Conservation (phyloP, 768 basidiomycete species). For the Cyathus striatus region DNA sequence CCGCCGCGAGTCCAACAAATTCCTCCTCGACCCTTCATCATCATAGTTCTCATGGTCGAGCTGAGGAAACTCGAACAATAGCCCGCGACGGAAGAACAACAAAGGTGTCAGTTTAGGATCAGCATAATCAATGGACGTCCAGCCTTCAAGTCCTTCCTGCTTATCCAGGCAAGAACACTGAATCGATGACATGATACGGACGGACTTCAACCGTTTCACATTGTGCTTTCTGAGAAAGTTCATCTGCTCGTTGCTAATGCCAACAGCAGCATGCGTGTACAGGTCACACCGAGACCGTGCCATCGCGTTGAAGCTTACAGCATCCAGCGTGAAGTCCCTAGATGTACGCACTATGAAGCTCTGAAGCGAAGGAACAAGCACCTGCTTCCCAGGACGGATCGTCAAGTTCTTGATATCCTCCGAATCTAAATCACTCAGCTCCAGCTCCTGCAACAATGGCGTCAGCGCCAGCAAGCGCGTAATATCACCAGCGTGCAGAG, state of each 20-base stretch:
- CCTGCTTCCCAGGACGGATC: conserved; percentile 5
- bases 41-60: conserved; percentile 4
- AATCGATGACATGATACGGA: background rate
- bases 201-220: background rate
- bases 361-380: conserved; percentile 8
- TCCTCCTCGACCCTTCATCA: background rate
- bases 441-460: background rate
- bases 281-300: conserved; percentile 6
- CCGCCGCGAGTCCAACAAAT: conserved; percentile 4
- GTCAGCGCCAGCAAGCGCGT: background rate
- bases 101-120: background rate
- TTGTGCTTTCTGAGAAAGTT: background rate
- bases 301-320: conserved; percentile 8
- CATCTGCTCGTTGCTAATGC: background rate
- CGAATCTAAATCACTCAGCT: background rate
- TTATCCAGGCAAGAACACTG: background rate
- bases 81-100: background rate
- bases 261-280: background rate
- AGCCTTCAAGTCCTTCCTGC: background rate
- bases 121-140: background rate
- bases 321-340: conserved; percentile 1
- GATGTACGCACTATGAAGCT: conserved; percentile 11
- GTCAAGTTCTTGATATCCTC: conserved; percentile 9
- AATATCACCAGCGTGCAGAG: background rate
- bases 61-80: background rate